Percentiles rank a stretch among this genome's conserved stretches.
Evolutionary conservation across 2,329 filamentous ascomycete species (phyloP).

Genomic region (Aureobasidium uvarum): DNA sequence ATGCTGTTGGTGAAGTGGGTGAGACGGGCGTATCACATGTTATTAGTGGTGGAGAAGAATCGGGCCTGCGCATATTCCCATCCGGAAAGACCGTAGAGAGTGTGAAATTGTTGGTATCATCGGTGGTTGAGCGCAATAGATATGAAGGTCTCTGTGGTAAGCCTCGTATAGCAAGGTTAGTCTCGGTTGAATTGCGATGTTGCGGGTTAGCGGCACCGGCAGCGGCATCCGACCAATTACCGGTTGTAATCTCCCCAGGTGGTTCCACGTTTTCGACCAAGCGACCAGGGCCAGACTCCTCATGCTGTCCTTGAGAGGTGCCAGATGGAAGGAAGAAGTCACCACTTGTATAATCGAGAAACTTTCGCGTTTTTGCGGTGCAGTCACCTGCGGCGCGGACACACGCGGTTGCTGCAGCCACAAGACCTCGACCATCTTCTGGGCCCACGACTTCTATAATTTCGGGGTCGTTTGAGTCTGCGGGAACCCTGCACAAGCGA

Average conservation of each 20-base stretch:
- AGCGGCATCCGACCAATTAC: constrained; percentile 11
- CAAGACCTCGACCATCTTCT: constrained; percentile 71
- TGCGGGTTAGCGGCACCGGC: constrained; percentile 23
- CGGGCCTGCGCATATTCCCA: constrained; percentile 17
- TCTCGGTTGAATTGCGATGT: not conserved
- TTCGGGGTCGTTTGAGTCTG: constrained; percentile 68
- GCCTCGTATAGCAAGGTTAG: not conserved
- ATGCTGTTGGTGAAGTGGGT: not conserved
- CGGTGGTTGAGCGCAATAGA: constrained; percentile 15
- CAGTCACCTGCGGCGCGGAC: constrained; percentile 90
- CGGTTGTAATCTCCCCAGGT: constrained; percentile 1
- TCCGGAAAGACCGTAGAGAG: constrained; percentile 9
- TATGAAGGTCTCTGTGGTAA: constrained; percentile 1
- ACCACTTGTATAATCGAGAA: constrained; percentile 70
- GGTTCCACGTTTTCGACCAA: not conserved
- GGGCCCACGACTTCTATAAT: constrained; percentile 79
- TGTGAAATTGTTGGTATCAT: constrained; percentile 22
- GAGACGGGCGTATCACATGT: constrained; percentile 10
- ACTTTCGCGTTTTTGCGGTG: constrained; percentile 77
- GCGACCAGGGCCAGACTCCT: not conserved
- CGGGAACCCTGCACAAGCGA: constrained; percentile 69
- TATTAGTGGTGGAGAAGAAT: not conserved
- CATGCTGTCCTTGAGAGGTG: not conserved
- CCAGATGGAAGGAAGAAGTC: constrained; percentile 24
- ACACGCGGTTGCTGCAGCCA: constrained; percentile 78